Percentiles rank a stretch among this genome's conserved stretches.
Evolutionary conservation across 495 filamentous ascomycete species (phyloP).

Genomic region (Penicillium argentinense): DNA sequence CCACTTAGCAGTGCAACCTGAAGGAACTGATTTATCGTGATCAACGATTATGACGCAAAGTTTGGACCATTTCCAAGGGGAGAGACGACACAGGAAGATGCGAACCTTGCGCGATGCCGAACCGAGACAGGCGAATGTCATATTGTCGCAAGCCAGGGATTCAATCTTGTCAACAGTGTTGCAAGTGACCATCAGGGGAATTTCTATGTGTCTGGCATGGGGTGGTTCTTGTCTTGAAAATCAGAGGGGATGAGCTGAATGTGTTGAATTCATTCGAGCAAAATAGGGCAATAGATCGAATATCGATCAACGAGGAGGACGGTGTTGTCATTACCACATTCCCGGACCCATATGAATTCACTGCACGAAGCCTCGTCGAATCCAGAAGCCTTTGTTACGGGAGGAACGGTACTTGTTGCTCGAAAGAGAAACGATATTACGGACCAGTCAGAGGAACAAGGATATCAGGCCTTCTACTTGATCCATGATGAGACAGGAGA

Average conservation of each 20-base stretch:
- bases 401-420: neutral
- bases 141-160: slow-evolving; percentile 1
- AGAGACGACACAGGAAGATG: neutral
- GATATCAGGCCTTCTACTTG: neutral
- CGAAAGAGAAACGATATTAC: neutral
- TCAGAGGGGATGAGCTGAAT: neutral
- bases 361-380: slow-evolving; percentile 1
- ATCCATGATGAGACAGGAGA: slow-evolving; percentile 9
- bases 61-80: slow-evolving; percentile 1
- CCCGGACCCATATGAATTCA: slow-evolving; percentile 1
- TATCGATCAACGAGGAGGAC: slow-evolving; percentile 8
- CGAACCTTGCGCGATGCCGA: slow-evolving; percentile 7
- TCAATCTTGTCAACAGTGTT: slow-evolving; percentile 8
- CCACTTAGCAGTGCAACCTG: slow-evolving; percentile 5
- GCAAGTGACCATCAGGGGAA: slow-evolving; percentile 2
- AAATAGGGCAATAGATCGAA: slow-evolving; percentile 2
- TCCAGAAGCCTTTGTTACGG: neutral
- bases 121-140: slow-evolving; percentile 8
- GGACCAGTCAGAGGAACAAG: neutral
- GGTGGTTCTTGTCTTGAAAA: slow-evolving; percentile 1
- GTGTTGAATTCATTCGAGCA: neutral
- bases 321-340: slow-evolving; percentile 7
- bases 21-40: slow-evolving; percentile 8
- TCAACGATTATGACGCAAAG: slow-evolving; percentile 8
- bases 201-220: slow-evolving; percentile 3